These are phyloP conservation scores for Luffa aegyptiaca DNA, from an alignment of 306 rosid genomes.

Conservation along the genomic window DNA sequence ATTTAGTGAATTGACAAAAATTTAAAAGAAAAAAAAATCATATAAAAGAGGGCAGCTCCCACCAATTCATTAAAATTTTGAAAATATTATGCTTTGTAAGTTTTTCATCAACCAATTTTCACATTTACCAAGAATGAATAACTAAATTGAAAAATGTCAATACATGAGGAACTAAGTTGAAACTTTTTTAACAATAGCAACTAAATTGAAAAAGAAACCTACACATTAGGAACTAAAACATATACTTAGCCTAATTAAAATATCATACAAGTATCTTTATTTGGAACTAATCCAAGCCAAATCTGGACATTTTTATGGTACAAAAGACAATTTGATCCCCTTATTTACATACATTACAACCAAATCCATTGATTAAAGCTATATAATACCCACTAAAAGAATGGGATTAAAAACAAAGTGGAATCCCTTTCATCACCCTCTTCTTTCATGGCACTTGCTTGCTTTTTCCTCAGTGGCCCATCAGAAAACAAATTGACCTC, in stretches of 20 bases:
- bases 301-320: neutral
- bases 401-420: neutral
- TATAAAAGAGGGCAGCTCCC: no score
- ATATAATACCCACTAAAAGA: neutral
- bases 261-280: constrained; percentile 3
- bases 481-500: neutral
- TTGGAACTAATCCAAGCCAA: neutral
- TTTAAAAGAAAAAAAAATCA: no score
- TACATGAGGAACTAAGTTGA: no score
- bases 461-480: neutral
- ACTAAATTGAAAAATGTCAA: no score
- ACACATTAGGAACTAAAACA: neutral
- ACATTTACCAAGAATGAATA: neutral
- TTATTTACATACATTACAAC: neutral
- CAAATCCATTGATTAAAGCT: constrained; percentile 1
- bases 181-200: no score
- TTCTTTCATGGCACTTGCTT: constrained; percentile 1
- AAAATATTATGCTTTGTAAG: no score
- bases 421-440: neutral
- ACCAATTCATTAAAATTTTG: no score
- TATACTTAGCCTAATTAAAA: neutral
- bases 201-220: neutral
- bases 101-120: neutral
- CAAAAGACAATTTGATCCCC: neutral
- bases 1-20: no score